phyloP scores from a whole-genome alignment of 495 filamentous ascomycete species.

The Collariella sp. region DNA sequence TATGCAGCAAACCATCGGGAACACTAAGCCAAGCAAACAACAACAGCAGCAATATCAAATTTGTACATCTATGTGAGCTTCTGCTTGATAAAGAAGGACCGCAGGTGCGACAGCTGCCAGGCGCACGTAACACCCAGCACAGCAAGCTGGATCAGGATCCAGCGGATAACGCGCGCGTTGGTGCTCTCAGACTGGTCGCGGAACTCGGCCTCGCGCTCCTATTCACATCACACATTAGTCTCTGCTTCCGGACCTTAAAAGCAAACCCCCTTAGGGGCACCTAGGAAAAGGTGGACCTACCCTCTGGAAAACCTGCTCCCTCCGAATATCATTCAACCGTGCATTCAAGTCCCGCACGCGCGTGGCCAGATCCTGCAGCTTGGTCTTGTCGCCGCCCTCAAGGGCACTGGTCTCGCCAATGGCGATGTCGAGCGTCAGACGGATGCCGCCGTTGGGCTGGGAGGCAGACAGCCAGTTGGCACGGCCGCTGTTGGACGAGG shows the following conservation, averaged over 20 bases:
- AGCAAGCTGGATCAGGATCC: conserved; percentile 82
- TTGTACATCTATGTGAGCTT: conserved; percentile 66
- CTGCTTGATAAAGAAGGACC: conserved; percentile 99
- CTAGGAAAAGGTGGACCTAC: no score
- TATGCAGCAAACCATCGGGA: background rate
- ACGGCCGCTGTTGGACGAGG: conserved; percentile 51
- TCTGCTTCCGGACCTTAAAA: background rate
- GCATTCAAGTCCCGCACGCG: conserved; percentile 85
- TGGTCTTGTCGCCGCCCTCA: conserved; percentile 87
- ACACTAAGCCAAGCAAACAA: background rate
- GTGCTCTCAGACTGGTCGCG: conserved; percentile 92
- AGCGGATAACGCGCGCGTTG: conserved; percentile 86
- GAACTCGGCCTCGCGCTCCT: conserved; percentile 98
- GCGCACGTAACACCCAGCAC: conserved; percentile 89
- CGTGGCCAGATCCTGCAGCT: conserved; percentile 84
- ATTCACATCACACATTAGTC: background rate
- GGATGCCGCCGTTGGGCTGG: conserved; percentile 61
- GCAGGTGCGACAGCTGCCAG: conserved; percentile 92
- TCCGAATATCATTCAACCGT: conserved; percentile 76
- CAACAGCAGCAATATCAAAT: background rate
- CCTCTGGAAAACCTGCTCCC: conserved; percentile 94
- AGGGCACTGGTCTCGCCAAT: conserved; percentile 95
- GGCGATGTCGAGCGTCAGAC: conserved; percentile 79
- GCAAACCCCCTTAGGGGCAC: background rate
- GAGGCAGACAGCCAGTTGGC: conserved; percentile 62